Conservation (phyloP, 129 eudicot species). For the Flaveria brownii region DNA sequence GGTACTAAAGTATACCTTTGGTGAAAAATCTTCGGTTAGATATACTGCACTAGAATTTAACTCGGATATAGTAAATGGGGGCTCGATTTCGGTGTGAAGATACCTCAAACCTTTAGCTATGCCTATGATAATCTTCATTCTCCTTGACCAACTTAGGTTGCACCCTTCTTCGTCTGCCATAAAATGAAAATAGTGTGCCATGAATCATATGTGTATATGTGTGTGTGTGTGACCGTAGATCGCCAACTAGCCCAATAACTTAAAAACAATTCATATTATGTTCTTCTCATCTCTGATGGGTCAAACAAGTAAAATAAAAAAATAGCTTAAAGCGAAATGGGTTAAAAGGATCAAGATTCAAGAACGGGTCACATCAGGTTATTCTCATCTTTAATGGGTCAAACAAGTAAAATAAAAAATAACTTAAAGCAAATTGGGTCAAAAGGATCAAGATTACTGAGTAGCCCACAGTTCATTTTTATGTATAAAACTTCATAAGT, state of each 20-base stretch:
- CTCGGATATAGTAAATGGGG: slow-evolving; percentile 89
- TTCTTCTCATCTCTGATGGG: background rate
- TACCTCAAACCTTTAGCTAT: slow-evolving; percentile 77
- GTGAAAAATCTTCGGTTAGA: slow-evolving; percentile 93
- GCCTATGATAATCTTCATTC: slow-evolving; percentile 92
- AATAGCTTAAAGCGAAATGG: background rate
- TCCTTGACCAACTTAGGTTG: slow-evolving; percentile 87
- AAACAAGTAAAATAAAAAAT: background rate
- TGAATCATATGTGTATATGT: background rate
- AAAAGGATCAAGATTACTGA: background rate
- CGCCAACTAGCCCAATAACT: background rate
- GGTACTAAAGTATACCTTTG: slow-evolving; percentile 51
- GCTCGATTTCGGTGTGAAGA: slow-evolving; percentile 87
- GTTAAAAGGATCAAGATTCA: too few species aligned
- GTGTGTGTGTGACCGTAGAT: background rate
- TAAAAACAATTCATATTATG: background rate
- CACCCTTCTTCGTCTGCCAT: slow-evolving; percentile 86
- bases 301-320: background rate
- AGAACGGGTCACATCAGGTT: too few species aligned
- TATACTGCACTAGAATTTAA: slow-evolving; percentile 81
- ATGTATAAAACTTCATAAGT: background rate
- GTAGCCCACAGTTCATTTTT: background rate
- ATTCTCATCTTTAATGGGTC: too few species aligned
- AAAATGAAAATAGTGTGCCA: background rate
- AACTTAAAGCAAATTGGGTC: background rate